These are phyloP conservation scores for Lachnellula arida DNA, from an alignment of 2,329 filamentous ascomycete genomes.

Conservation along the genomic window DNA sequence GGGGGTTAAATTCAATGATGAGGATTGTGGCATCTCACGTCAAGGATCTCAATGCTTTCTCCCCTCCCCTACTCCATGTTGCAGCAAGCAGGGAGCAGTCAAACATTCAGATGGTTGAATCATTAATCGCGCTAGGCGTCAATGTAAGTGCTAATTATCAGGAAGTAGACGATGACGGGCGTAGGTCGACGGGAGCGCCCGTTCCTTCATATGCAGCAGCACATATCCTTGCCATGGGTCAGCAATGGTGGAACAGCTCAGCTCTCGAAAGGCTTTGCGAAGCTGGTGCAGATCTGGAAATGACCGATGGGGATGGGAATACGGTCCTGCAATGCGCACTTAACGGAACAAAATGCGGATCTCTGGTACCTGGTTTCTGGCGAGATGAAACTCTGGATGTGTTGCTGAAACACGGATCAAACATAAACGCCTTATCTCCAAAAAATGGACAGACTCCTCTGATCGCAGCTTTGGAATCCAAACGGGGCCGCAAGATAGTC, in stretches of 20 bases:
- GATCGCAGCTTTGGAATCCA: neutral
- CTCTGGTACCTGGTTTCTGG: neutral
- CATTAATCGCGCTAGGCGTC: constrained; percentile 1
- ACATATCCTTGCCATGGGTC: constrained; percentile 2
- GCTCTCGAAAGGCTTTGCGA: neutral
- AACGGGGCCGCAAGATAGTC: neutral
- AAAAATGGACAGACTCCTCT: constrained; percentile 7
- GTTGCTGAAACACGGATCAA: neutral
- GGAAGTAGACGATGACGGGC: neutral
- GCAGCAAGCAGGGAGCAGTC: neutral
- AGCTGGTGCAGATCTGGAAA: constrained; percentile 6
- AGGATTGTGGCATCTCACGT: neutral
- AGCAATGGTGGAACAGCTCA: neutral
- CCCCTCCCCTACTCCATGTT: constrained; percentile 3
- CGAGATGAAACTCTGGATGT: neutral
- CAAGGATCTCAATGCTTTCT: constrained; percentile 3
- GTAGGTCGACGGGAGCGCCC: neutral
- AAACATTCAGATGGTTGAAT: constrained; percentile 5
- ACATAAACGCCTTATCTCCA: constrained; percentile 5
- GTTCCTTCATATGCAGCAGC: neutral
- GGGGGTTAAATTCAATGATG: constrained; percentile 3
- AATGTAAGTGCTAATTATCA: neutral
- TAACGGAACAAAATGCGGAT: neutral
- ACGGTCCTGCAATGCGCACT: constrained; percentile 1
- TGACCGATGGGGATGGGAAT: neutral